These are phyloP conservation scores for Aspergillus floridensis DNA, from an alignment of 2,329 filamentous ascomycete genomes.

Conservation along the genomic window DNA sequence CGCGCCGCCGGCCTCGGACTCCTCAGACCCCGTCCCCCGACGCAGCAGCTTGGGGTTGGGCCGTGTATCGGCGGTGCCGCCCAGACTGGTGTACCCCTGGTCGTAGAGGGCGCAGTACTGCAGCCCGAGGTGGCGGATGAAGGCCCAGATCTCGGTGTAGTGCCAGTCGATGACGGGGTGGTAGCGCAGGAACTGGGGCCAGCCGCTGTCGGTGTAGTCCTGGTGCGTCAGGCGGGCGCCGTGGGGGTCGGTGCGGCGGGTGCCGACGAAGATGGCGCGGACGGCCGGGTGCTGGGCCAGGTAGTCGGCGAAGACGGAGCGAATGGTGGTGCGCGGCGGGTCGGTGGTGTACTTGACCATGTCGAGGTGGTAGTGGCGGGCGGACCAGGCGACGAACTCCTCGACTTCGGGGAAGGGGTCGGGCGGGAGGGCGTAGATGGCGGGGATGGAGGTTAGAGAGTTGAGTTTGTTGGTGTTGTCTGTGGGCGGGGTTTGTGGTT, in stretches of 20 bases:
- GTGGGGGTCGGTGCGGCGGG: conserved; percentile 87
- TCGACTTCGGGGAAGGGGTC: conserved; percentile 86
- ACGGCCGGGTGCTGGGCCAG: conserved; percentile 55
- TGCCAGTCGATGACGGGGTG: conserved; percentile 98
- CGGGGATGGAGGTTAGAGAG: conserved; percentile 56
- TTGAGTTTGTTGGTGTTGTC: not conserved
- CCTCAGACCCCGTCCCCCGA: conserved; percentile 19
- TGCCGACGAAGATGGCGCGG: conserved; percentile 81
- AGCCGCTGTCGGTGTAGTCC: conserved; percentile 80
- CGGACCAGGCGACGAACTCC: conserved; percentile 70
- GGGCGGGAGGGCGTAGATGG: conserved; percentile 83
- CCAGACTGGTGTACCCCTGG: conserved; percentile 85
- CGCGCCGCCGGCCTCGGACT: conserved; percentile 19
- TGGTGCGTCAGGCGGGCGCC: conserved; percentile 76
- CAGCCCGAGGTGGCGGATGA: conserved; percentile 69
- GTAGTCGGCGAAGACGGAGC: conserved; percentile 74
- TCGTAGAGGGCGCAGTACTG: conserved; percentile 88
- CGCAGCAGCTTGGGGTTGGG: conserved; percentile 73
- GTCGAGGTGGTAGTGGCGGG: conserved; percentile 68
- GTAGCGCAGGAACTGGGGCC: conserved; percentile 89
- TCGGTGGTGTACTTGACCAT: conserved; percentile 68
- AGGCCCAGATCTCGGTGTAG: conserved; percentile 90
- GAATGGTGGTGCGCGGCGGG: conserved; percentile 61
- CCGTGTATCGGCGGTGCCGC: conserved; percentile 81
- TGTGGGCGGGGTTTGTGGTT: conserved; percentile 43